Conservation (phyloP, 108 stramenopile genomes). For the Pseudonitzschia delicatissima region DNA sequence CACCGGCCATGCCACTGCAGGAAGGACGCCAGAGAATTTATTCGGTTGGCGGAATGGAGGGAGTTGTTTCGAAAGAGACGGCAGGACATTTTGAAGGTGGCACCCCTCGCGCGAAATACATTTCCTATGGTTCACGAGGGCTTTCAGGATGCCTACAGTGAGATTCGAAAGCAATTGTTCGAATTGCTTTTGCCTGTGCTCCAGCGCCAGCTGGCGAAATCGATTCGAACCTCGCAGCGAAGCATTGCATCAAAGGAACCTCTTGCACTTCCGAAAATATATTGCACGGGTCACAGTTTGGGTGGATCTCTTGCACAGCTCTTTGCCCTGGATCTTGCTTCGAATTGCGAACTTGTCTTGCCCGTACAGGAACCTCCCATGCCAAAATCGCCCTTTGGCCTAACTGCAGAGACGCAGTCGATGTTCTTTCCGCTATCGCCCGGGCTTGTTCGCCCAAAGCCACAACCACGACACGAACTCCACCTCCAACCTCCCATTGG, state of each 20-base stretch:
- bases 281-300: slow-evolving; percentile 69
- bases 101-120: slow-evolving; percentile 62
- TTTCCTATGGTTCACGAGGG: slow-evolving; percentile 79
- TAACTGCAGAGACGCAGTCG: not conserved
- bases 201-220: slow-evolving; percentile 65
- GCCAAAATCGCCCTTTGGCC: not conserved
- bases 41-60: not conserved
- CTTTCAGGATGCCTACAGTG: slow-evolving; percentile 62
- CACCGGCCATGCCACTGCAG: not conserved
- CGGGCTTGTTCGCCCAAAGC: not conserved
- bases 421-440: not conserved
- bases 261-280: slow-evolving; percentile 76
- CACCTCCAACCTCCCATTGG: slow-evolving; percentile 71
- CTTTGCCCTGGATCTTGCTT: slow-evolving; percentile 70
- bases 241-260: slow-evolving; percentile 17
- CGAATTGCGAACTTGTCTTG: slow-evolving; percentile 69
- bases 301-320: slow-evolving; percentile 75
- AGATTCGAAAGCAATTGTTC: slow-evolving; percentile 63
- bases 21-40: slow-evolving; percentile 9
- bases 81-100: slow-evolving; percentile 56
- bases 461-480: slow-evolving; percentile 9
- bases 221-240: slow-evolving; percentile 7
- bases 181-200: slow-evolving; percentile 48
- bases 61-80: slow-evolving; percentile 41
- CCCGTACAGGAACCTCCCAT: not conserved